These are phyloP conservation scores for Fusarium sambucinum DNA, from an alignment of 2,329 filamentous ascomycete species.

Conservation along the genomic window DNA sequence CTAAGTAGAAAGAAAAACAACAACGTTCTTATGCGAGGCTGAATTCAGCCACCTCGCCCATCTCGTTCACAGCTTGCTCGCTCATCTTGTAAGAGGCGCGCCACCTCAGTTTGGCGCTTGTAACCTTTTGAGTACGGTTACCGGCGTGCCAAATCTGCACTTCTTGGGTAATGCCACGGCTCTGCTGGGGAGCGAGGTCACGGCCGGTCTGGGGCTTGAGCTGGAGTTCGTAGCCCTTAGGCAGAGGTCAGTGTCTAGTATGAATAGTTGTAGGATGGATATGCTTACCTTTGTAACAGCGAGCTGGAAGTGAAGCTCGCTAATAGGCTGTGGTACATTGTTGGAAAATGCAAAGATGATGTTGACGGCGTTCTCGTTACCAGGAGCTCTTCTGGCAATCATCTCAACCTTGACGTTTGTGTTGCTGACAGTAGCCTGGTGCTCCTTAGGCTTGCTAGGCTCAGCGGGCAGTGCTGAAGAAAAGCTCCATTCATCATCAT, in stretches of 20 bases:
- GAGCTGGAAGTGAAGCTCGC: constrained; percentile 88
- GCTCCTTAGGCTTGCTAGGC: constrained; percentile 66
- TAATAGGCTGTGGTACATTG: constrained; percentile 75
- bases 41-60: constrained; percentile 85
- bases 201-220: constrained; percentile 89
- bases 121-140: constrained; percentile 75
- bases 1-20: constrained; percentile 1
- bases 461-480: constrained; percentile 82
- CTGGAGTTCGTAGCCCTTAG: constrained; percentile 81
- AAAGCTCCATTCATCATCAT: constrained; percentile 96
- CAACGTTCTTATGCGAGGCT: constrained; percentile 69
- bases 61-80: constrained; percentile 76
- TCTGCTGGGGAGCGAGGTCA: constrained; percentile 77
- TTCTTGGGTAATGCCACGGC: constrained; percentile 81
- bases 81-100: constrained; percentile 83
- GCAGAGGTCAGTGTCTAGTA: constrained; percentile 15
- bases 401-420: constrained; percentile 80
- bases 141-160: constrained; percentile 82
- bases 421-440: constrained; percentile 76
- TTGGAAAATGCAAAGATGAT: constrained; percentile 89
- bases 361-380: constrained; percentile 69
- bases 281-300: constrained; percentile 90
- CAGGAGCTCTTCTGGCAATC: constrained; percentile 70
- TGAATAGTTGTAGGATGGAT: neutral
- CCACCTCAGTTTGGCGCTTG: constrained; percentile 89